Percentiles rank a stretch among this genome's conserved stretches.
These are phyloP conservation scores for Trypanosoma congolense DNA, from an alignment of 208 protist genomes.

Conservation along the genomic window DNA sequence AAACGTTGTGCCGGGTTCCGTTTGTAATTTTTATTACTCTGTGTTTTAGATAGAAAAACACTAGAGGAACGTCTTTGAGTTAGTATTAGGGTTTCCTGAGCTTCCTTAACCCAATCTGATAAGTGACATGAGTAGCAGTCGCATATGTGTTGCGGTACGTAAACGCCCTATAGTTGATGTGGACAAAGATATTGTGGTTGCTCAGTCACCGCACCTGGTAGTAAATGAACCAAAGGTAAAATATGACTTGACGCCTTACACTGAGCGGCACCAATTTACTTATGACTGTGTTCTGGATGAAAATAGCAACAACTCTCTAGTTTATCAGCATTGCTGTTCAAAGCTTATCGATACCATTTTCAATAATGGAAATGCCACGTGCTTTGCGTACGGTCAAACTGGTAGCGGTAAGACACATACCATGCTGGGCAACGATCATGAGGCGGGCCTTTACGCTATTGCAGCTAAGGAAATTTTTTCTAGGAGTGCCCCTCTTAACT, in stretches of 20 bases:
- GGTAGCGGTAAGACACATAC: constrained; percentile 93
- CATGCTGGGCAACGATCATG: constrained; percentile 87
- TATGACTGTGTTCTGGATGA: constrained; percentile 96
- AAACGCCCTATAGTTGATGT: constrained; percentile 75
- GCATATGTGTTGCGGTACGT: constrained; percentile 89
- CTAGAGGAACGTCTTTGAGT: too few relatives aligned
- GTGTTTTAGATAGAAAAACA: too few relatives aligned
- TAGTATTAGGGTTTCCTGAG: too few relatives aligned
- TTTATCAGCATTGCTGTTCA: constrained; percentile 91
- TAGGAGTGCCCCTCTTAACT: constrained; percentile 43
- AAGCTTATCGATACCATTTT: constrained; percentile 96
- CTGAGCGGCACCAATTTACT: constrained; percentile 93
- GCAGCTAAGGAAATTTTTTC: constrained; percentile 93
- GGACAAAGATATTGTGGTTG: constrained; percentile 84
- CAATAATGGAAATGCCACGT: constrained; percentile 93
- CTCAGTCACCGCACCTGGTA: constrained; percentile 58
- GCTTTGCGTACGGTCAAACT: constrained; percentile 98
- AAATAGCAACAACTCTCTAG: constrained; percentile 78
- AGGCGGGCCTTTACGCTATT: constrained; percentile 92
- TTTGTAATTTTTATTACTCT: too few relatives aligned
- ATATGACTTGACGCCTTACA: constrained; percentile 95
- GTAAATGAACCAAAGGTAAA: constrained; percentile 93
- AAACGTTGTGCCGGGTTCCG: too few relatives aligned
- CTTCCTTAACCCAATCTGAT: too few relatives aligned
- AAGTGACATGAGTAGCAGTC: constrained; percentile 57